Conservation (phyloP, 805 yeast species). For the Saccharomycopsis vini region DNA sequence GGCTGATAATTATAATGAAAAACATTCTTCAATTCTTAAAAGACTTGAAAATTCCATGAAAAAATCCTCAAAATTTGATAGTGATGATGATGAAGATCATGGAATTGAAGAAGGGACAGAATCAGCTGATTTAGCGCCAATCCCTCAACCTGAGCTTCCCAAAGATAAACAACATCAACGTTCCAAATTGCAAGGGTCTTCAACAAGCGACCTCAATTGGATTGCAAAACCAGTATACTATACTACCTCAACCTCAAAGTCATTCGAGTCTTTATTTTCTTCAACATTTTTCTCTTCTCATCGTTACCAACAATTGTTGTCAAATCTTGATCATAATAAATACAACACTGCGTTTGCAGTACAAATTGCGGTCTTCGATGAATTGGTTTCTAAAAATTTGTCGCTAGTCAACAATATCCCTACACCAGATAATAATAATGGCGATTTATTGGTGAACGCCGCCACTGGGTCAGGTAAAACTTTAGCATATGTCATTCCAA, state of each 20-base stretch:
- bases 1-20: neutral
- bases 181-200: slow-evolving; percentile 22
- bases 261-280: slow-evolving; percentile 31
- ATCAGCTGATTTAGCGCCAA: slow-evolving; percentile 47
- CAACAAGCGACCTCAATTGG: slow-evolving; percentile 47
- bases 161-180: slow-evolving; percentile 36
- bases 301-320: slow-evolving; percentile 18
- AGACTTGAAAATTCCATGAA: slow-evolving; percentile 6
- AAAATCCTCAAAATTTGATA: slow-evolving; percentile 4
- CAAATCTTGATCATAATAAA: slow-evolving; percentile 39
- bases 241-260: slow-evolving; percentile 35
- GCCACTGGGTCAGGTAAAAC: slow-evolving; percentile 97
- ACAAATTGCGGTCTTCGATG: slow-evolving; percentile 59
- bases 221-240: slow-evolving; percentile 53
- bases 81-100: slow-evolving; percentile 21
- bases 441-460: slow-evolving; percentile 84
- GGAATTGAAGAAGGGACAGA: slow-evolving; percentile 21
- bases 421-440: slow-evolving; percentile 33
- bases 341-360: slow-evolving; percentile 64
- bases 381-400: slow-evolving; percentile 34
- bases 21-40: slow-evolving; percentile 7
- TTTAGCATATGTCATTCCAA: slow-evolving; percentile 76
- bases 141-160: slow-evolving; percentile 79
- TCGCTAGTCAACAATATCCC: slow-evolving; percentile 20
- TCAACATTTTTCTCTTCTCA: neutral